Conservation (phyloP, 1,284 basidiomycete species). For the Chondrostereum purpureum region DNA sequence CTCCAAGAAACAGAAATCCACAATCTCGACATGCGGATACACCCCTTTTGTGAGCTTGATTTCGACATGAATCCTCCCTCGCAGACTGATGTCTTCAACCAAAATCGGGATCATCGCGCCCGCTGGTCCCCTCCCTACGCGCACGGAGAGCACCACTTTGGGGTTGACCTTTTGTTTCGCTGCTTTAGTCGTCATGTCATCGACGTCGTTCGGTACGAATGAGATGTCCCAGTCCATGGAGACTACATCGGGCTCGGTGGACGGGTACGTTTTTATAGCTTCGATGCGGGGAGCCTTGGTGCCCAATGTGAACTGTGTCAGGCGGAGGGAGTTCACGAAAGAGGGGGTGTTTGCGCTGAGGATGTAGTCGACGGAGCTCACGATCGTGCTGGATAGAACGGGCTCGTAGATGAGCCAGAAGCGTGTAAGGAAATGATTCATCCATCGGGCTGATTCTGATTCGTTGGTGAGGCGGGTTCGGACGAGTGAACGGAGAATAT, state of each 20-base stretch:
- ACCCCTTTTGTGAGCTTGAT: conserved; percentile 87
- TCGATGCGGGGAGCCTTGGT: conserved; percentile 92
- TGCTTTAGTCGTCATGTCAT: conserved; percentile 80
- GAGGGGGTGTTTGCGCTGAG: conserved; percentile 79
- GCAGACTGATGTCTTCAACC: conserved; percentile 89
- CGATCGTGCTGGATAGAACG: conserved; percentile 79
- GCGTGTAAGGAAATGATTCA: conserved; percentile 87
- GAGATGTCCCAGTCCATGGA: conserved; percentile 98
- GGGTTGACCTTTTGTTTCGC: conserved; percentile 81
- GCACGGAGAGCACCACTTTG: conserved; percentile 84
- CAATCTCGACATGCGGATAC: conserved; percentile 89
- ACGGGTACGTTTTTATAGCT: conserved; percentile 86
- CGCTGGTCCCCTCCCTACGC: conserved; percentile 84
- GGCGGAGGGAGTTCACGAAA: conserved; percentile 85
- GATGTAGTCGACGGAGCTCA: conserved; percentile 85
- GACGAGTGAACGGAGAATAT: conserved; percentile 92
- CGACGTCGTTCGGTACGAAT: conserved; percentile 89
- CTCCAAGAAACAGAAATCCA: conserved; percentile 89
- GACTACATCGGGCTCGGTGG: conserved; percentile 88
- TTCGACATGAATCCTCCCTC: conserved; percentile 77
- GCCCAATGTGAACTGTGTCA: conserved; percentile 90
- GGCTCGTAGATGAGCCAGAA: conserved; percentile 98
- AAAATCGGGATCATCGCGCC: conserved; percentile 82
- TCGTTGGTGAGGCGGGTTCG: conserved; percentile 83
- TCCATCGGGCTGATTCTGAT: conserved; percentile 90